phyloP scores from a whole-genome alignment of 1,284 basidiomycete species.

The Cryptococcus sp. region DNA sequence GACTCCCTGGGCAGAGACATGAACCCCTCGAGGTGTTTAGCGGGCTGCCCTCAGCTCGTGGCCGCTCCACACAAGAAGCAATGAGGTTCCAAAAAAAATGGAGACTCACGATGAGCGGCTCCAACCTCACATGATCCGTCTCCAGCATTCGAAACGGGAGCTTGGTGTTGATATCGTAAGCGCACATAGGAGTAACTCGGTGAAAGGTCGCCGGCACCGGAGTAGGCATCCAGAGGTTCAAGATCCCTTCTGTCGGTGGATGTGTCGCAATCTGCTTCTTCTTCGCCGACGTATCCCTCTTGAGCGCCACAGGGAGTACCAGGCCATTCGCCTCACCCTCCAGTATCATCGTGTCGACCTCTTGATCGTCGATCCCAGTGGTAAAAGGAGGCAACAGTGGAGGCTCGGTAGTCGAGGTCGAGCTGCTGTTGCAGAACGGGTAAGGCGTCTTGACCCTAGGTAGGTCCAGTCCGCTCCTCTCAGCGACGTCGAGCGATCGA shows the following conservation, averaged over 20 bases:
- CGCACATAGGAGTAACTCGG: slow-evolving; percentile 9
- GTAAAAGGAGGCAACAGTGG: too few species aligned
- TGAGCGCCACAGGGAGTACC: too few species aligned
- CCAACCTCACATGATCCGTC: slow-evolving; percentile 17
- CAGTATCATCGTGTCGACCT: too few species aligned
- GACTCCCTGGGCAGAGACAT: slow-evolving; percentile 15
- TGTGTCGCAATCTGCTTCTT: not conserved
- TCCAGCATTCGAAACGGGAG: slow-evolving; percentile 15
- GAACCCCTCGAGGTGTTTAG: slow-evolving; percentile 18
- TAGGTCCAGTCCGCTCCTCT: too few species aligned
- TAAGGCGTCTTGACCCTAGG: too few species aligned
- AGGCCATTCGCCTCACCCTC: too few species aligned
- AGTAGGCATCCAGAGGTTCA: slow-evolving; percentile 16
- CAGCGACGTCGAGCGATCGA: too few species aligned
- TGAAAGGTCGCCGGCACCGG: slow-evolving; percentile 10
- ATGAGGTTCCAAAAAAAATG: not conserved
- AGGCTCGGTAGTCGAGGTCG: too few species aligned
- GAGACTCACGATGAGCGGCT: slow-evolving; percentile 19
- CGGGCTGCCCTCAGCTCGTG: slow-evolving; percentile 8
- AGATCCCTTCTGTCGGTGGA: not conserved
- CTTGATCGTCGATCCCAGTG: too few species aligned
- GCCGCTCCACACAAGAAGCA: not conserved
- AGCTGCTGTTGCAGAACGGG: too few species aligned
- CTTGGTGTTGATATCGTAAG: slow-evolving; percentile 21
- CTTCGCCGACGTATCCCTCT: too few species aligned